Conservation (phyloP, 371 early-diverging fungal genomes). For the Batkoa obscura region DNA sequence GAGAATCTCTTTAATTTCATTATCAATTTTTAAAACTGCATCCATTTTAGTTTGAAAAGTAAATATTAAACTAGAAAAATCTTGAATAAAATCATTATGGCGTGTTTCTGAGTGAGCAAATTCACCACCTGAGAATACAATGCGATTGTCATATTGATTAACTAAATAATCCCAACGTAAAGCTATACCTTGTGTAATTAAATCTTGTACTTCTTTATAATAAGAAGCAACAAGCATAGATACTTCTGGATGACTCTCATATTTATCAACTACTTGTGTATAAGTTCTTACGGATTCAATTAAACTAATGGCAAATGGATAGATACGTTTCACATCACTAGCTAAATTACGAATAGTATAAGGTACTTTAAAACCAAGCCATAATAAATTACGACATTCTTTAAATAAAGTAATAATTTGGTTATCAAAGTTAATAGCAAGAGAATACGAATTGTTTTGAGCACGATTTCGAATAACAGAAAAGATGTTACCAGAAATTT, state of each 20-base stretch:
- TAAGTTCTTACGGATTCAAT: constrained; percentile 90
- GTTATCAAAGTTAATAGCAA: constrained; percentile 84
- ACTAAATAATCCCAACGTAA: constrained; percentile 94
- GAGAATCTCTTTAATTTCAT: constrained; percentile 53
- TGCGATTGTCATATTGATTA: constrained; percentile 45
- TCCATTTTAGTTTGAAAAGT: constrained; percentile 92
- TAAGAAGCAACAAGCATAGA: constrained; percentile 71
- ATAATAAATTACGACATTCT: constrained; percentile 86
- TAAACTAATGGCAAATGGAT: constrained; percentile 92
- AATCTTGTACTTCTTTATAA: constrained; percentile 74
- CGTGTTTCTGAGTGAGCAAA: constrained; percentile 57
- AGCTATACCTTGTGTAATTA: constrained; percentile 72
- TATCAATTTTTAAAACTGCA: constrained; percentile 54
- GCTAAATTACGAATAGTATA: constrained; percentile 81
- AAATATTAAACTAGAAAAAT: constrained; percentile 73
- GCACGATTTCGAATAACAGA: constrained; percentile 72
- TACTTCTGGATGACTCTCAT: constrained; percentile 57
- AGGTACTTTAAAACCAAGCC: constrained; percentile 85
- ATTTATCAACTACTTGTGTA: constrained; percentile 60
- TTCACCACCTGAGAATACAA: constrained; percentile 22
- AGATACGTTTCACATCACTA: constrained; percentile 90
- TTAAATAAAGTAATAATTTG: constrained; percentile 92
- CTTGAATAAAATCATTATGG: constrained; percentile 84
- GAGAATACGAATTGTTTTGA: constrained; percentile 48
- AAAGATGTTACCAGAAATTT: constrained; percentile 82